Conservation (phyloP, 2,329 filamentous ascomycete genomes). For the Phialophora tarda region DNA sequence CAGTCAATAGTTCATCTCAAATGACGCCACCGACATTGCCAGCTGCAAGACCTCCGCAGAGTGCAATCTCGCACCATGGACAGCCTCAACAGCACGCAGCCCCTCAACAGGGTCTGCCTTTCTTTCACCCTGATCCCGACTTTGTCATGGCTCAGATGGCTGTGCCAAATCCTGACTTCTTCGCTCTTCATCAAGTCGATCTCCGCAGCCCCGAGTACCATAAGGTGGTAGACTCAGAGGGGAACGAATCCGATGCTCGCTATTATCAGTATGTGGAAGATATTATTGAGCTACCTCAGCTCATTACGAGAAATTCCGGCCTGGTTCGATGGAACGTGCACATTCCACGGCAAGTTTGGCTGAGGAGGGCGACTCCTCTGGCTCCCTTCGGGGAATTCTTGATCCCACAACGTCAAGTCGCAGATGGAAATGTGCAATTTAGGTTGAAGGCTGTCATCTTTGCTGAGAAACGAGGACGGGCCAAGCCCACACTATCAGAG, state of each 20-base stretch:
- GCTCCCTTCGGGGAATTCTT: conserved; percentile 39
- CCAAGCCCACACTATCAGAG: conserved; percentile 1
- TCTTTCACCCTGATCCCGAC: conserved; percentile 14
- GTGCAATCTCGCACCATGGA: background rate
- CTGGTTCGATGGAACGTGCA: conserved; percentile 47
- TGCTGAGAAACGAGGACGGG: conserved; percentile 3
- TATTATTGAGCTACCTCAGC: conserved; percentile 43
- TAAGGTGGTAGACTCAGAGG: conserved; percentile 38
- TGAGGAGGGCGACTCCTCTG: conserved; percentile 22
- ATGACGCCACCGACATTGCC: background rate
- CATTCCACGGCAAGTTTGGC: conserved; percentile 42
- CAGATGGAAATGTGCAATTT: conserved; percentile 64
- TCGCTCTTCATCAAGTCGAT: conserved; percentile 64
- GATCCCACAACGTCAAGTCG: conserved; percentile 43
- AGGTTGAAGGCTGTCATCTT: conserved; percentile 69
- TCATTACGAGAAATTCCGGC: conserved; percentile 40
- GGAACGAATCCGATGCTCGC: conserved; percentile 36
- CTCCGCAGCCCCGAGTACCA: conserved; percentile 59
- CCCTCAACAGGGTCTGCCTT: background rate
- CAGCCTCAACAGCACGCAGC: conserved; percentile 4
- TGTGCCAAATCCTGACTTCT: conserved; percentile 51
- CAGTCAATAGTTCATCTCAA: background rate
- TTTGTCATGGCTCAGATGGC: conserved; percentile 16
- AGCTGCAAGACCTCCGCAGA: background rate
- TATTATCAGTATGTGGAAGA: conserved; percentile 48